Evolutionary conservation across 257 asterid species (phyloP), one percentile per base, ranked within the genome.

Genomic region (Solanum corneliomulleri): DNA sequence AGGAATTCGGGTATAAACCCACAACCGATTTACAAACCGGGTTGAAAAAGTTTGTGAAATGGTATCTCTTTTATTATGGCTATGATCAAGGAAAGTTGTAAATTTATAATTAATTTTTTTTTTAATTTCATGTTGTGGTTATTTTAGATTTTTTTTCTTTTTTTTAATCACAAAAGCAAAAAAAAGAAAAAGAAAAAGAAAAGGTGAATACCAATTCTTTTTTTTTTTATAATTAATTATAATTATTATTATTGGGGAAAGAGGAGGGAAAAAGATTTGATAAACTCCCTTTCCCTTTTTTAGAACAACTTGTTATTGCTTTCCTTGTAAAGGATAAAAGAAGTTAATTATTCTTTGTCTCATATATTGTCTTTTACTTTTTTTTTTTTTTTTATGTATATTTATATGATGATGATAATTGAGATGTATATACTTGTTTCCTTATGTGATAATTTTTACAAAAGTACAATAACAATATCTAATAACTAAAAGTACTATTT

Each of bases 11-110:
- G 89, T 95, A 95, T 86, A 94, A 89, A 58, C 98, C 98, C 58
- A 89, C 94, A 0, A 95, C 96, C 89, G 98, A 95, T 90, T 92
- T 95, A 90, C 98, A 94, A 92, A 93, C 94, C 91, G 98, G 98
- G 92, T 89, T 95, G 89, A 95, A 91, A 86, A 94, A 94, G 88
- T 95, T 95, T 86, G 98, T 95, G 12, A 94, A 85, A 21, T 95
- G 98, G 98, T 95, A 95, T 72, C 85, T 94, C 71, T 89, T 92
- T 2, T 95, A 92, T 90, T 93, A 93, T 84, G 98, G 95, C 89
- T 78, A 95, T 85, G 88, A 92, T 89, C 91, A 88, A 82, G 93
- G 94, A 76, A 93, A 93, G 87, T 86, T 92, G 93, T 91, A 91
- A 87, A 90, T 88, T 92, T 71, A 88, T 88, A 87, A 18, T 87